A percentile compares a stretch with the other conserved stretches of the same genome.
Conservation (phyloP, 108 stramenopile genomes). For the Nitzschia palea region DNA sequence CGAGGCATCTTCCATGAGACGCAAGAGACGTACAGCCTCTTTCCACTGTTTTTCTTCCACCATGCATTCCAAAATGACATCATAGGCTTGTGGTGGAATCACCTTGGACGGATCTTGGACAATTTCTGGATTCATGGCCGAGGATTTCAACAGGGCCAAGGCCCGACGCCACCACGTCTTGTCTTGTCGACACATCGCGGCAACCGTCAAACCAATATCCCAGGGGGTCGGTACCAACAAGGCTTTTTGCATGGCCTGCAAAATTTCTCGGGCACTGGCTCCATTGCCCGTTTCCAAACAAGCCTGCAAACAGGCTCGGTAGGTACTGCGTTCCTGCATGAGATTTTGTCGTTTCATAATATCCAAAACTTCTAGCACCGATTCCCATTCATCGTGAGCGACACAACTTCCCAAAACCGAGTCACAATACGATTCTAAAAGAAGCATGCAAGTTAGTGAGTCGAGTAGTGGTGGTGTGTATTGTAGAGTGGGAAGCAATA, state of each 20-base stretch:
- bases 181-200: slow-evolving; percentile 36
- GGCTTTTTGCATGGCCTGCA: slow-evolving; percentile 38
- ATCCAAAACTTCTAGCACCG: slow-evolving; percentile 29
- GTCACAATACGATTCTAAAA: slow-evolving; percentile 19
- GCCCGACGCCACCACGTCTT: slow-evolving; percentile 28
- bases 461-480: no score
- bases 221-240: slow-evolving; percentile 14
- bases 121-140: slow-evolving; percentile 10
- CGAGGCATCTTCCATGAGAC: slow-evolving; percentile 35
- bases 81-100: slow-evolving; percentile 43
- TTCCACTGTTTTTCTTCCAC: slow-evolving; percentile 36
- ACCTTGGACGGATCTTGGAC: not conserved
- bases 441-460: no score
- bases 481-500: no score
- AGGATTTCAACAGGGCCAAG: slow-evolving; percentile 16
- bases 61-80: slow-evolving; percentile 45
- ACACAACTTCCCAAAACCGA: slow-evolving; percentile 15
- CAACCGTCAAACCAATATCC: slow-evolving; percentile 31
- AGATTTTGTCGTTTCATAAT: slow-evolving; percentile 32
- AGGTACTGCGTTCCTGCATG: slow-evolving; percentile 26
- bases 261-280: slow-evolving; percentile 33
- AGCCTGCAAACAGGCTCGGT: slow-evolving; percentile 36
- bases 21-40: slow-evolving; percentile 37
- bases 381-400: slow-evolving; percentile 34
- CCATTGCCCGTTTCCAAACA: slow-evolving; percentile 39